Conservation (phyloP, 495 filamentous ascomycete species). For the Podospora fimiseda region DNA sequence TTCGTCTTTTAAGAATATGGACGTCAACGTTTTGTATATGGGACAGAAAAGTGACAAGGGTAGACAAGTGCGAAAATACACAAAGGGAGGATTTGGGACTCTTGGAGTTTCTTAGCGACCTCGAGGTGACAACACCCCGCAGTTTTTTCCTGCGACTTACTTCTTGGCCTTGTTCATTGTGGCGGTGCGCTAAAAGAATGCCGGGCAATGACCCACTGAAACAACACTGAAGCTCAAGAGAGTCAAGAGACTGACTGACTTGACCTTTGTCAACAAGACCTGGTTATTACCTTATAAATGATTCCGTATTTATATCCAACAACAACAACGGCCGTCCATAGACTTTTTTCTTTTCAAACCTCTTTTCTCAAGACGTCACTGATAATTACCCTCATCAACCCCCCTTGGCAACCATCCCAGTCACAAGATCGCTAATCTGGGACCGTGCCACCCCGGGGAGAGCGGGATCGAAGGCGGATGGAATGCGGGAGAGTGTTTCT, state of each 20-base stretch:
- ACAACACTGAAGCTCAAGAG: no score
- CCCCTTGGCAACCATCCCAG: background rate
- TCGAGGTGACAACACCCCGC: conserved; percentile 1
- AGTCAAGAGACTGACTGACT: no score
- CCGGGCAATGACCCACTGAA: background rate
- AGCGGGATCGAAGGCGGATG: background rate
- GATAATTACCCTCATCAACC: no score
- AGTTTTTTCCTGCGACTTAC: background rate
- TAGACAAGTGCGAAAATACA: background rate
- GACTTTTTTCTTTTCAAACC: background rate
- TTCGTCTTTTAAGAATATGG: no score
- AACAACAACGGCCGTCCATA: no score
- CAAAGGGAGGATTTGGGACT: background rate
- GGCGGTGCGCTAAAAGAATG: conserved; percentile 3
- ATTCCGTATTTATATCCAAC: no score
- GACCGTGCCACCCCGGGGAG: background rate
- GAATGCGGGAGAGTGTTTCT: background rate
- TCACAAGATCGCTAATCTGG: background rate
- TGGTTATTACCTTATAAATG: no score
- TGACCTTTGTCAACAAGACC: no score
- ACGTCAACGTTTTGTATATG: no score
- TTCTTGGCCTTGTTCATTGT: background rate
- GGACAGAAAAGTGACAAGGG: background rate
- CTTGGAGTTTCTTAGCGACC: background rate
- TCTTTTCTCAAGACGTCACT: background rate